phyloP scores from a whole-genome alignment of 208 protist species.

The Leishmania arabica region DNA sequence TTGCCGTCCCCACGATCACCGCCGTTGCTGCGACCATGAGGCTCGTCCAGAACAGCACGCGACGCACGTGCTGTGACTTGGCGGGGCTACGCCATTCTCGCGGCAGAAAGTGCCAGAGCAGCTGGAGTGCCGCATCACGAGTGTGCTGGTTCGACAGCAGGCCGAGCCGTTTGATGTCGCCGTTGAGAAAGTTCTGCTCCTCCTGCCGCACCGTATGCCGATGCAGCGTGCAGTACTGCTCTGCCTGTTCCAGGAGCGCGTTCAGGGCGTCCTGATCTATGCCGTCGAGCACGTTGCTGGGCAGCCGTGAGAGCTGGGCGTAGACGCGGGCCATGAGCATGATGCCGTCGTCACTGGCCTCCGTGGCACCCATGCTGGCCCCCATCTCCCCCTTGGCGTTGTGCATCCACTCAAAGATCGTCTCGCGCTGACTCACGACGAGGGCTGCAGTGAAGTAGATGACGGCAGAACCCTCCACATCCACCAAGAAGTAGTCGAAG shows the following conservation, averaged over 20 bases:
- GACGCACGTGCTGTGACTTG: conserved; percentile 26
- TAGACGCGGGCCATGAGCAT: conserved; percentile 78
- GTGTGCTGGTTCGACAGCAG: conserved; percentile 64
- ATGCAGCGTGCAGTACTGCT: conserved; percentile 35
- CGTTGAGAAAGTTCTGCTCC: conserved; percentile 52
- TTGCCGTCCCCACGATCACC: conserved; percentile 27
- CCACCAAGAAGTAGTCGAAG: conserved; percentile 79
- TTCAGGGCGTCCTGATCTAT: conserved; percentile 37
- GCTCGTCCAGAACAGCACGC: conserved; percentile 29
- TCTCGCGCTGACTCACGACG: conserved; percentile 52
- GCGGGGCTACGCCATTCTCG: conserved; percentile 79
- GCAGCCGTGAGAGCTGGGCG: conserved; percentile 54
- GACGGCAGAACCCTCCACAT: conserved; percentile 49
- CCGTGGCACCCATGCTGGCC: conserved; percentile 18
- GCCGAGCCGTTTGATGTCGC: conserved; percentile 55
- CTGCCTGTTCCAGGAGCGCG: conserved; percentile 41
- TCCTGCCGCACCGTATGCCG: conserved; percentile 28
- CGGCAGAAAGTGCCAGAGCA: conserved; percentile 66
- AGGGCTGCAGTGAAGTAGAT: conserved; percentile 84
- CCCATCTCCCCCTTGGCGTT: conserved; percentile 35
- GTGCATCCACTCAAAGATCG: conserved; percentile 53
- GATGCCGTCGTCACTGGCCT: conserved; percentile 42
- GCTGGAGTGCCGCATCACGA: conserved; percentile 69
- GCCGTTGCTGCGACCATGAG: conserved; percentile 35
- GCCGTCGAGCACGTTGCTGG: conserved; percentile 37